These are phyloP conservation scores for Fusarium graminum DNA, from an alignment of 2,329 filamentous ascomycete species.

Conservation along the genomic window DNA sequence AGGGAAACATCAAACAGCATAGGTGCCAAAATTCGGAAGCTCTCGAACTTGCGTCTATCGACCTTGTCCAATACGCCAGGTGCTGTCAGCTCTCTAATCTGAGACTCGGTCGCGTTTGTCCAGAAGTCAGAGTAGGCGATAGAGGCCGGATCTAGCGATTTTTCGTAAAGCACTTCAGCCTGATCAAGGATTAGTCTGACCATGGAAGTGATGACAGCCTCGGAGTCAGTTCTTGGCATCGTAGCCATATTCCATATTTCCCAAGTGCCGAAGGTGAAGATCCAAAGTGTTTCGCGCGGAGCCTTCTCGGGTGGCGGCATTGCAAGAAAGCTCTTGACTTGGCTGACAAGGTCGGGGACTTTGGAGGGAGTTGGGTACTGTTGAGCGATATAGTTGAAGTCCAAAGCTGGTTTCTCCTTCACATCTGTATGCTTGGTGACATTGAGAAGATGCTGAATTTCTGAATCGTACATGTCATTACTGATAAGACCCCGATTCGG, in stretches of 20 bases:
- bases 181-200: constrained; percentile 59
- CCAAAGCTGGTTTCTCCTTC: constrained; percentile 53
- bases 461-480: constrained; percentile 66
- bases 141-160: constrained; percentile 58
- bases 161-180: constrained; percentile 62
- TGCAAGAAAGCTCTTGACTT: constrained; percentile 62
- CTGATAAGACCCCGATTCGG: constrained; percentile 65
- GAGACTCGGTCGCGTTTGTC: constrained; percentile 48
- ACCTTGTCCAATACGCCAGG: constrained; percentile 42
- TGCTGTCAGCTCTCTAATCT: constrained; percentile 48
- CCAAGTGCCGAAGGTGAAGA: constrained; percentile 68
- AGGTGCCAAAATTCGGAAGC: constrained; percentile 66
- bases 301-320: constrained; percentile 51
- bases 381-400: constrained; percentile 60
- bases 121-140: constrained; percentile 62
- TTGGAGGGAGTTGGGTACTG: constrained; percentile 58
- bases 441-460: constrained; percentile 55
- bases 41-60: constrained; percentile 52
- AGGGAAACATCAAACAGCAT: constrained; percentile 66
- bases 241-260: constrained; percentile 66
- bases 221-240: constrained; percentile 57
- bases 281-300: constrained; percentile 64
- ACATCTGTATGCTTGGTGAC: constrained; percentile 52
- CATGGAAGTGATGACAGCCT: constrained; percentile 55
- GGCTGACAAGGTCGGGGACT: constrained; percentile 59